phyloP scores from a whole-genome alignment of 1,284 basidiomycete genomes.

The Austroboletus novae-zelandiae region DNA sequence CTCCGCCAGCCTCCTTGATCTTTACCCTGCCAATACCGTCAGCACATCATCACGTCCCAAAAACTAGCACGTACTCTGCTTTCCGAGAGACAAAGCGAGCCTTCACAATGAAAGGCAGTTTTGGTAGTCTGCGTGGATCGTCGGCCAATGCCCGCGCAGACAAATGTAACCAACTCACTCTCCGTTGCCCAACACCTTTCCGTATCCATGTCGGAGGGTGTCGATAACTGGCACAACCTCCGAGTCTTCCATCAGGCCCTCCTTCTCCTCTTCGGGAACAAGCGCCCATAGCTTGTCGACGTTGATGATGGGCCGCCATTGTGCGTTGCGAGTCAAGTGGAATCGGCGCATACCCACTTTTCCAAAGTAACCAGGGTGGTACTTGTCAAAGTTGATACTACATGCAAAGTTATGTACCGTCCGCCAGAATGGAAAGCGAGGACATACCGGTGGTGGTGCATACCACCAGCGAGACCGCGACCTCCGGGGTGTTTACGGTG shows the following conservation, averaged over 20 bases:
- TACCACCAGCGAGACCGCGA: slow-evolving; percentile 99
- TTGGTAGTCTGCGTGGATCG: slow-evolving; percentile 55
- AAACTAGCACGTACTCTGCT: slow-evolving; percentile 70
- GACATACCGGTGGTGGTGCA: slow-evolving; percentile 95
- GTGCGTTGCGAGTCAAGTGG: slow-evolving; percentile 90
- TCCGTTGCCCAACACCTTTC: slow-evolving; percentile 91
- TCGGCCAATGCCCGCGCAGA: neutral
- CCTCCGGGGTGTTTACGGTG: slow-evolving; percentile 99
- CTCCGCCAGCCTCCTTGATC: slow-evolving; percentile 93
- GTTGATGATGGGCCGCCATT: slow-evolving; percentile 95
- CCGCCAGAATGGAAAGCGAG: neutral
- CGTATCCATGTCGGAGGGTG: slow-evolving; percentile 82
- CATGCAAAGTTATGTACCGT: neutral
- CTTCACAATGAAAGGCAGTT: slow-evolving; percentile 92
- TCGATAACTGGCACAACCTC: slow-evolving; percentile 91
- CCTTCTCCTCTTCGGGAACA: slow-evolving; percentile 76
- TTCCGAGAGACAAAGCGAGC: slow-evolving; percentile 88
- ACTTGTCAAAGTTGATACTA: slow-evolving; percentile 89
- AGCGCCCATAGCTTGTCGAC: slow-evolving; percentile 90
- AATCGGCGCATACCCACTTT: slow-evolving; percentile 99
- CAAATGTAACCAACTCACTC: slow-evolving; percentile 46
- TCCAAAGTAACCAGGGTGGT: slow-evolving; percentile 99
- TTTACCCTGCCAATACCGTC: slow-evolving; percentile 51
- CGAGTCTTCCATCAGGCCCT: slow-evolving; percentile 63
- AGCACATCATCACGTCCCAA: slow-evolving; percentile 2